These are phyloP conservation scores for Vaccinium vitisidaea DNA, from an alignment of 148 eudicot species.

Conservation along the genomic window DNA sequence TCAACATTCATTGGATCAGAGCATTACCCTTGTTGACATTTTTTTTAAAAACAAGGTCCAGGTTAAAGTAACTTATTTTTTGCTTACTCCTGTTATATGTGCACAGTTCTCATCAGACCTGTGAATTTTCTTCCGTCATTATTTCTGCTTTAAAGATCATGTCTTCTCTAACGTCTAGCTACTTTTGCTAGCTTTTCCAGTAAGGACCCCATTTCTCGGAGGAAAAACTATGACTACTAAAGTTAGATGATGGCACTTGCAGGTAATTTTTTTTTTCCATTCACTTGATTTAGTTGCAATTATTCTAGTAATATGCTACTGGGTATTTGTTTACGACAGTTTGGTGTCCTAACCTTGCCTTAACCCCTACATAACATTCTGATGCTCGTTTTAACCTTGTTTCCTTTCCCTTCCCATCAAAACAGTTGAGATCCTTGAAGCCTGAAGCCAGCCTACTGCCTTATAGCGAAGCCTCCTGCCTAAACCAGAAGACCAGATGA, in stretches of 20 bases:
- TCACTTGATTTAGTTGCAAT: conserved; percentile 7
- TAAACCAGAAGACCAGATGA: conserved; percentile 96
- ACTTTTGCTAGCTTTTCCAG: conserved; percentile 60
- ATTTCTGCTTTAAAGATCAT: background rate
- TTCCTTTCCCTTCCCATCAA: conserved; percentile 73
- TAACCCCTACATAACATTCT: conserved; percentile 49
- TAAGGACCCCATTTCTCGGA: conserved; percentile 53
- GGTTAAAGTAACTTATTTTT: background rate
- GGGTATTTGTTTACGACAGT: conserved; percentile 24
- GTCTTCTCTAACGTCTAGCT: conserved; percentile 25
- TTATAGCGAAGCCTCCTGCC: conserved; percentile 76
- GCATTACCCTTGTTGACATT: background rate
- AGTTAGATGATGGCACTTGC: conserved; percentile 27
- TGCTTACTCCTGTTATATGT: background rate
- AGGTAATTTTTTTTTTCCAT: conserved; percentile 50
- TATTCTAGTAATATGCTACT: conserved; percentile 14
- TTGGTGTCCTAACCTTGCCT: conserved; percentile 37
- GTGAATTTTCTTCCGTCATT: background rate
- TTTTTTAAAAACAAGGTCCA: background rate
- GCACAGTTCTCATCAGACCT: background rate
- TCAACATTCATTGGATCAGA: background rate
- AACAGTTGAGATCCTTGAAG: conserved; percentile 92
- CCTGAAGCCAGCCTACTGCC: conserved; percentile 85
- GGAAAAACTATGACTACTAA: conserved; percentile 70
- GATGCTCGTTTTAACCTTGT: conserved; percentile 68